These are phyloP conservation scores for Didymella pomorum DNA, from an alignment of 2,329 filamentous ascomycete genomes.

Conservation along the genomic window DNA sequence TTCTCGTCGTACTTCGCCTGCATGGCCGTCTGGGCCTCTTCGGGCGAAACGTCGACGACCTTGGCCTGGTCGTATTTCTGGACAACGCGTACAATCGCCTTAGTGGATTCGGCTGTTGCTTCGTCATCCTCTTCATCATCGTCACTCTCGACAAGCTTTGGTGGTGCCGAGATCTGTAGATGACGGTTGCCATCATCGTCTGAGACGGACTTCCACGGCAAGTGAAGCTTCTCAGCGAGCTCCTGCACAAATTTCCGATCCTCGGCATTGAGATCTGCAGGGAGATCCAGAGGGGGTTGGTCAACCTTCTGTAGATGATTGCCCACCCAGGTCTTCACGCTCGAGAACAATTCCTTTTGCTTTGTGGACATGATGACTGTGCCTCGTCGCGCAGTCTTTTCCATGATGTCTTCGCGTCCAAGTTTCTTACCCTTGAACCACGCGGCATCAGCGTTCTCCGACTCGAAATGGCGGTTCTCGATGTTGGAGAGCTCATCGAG, in stretches of 20 bases:
- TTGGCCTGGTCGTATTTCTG: conserved; percentile 91
- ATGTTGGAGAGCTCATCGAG: conserved; percentile 86
- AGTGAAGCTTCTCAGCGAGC: conserved; percentile 72
- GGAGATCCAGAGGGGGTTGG: conserved; percentile 71
- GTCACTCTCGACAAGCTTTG: conserved; percentile 58
- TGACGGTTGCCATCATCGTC: conserved; percentile 72
- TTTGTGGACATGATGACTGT: conserved; percentile 77
- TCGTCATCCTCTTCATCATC: conserved; percentile 72
- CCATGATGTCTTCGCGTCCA: conserved; percentile 72
- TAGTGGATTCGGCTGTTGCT: conserved; percentile 80
- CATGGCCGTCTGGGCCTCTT: conserved; percentile 80
- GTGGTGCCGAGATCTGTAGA: conserved; percentile 68
- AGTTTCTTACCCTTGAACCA: conserved; percentile 91
- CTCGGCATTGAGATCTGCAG: conserved; percentile 74
- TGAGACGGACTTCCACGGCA: conserved; percentile 70
- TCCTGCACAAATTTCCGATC: conserved; percentile 95
- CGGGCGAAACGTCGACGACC: conserved; percentile 78
- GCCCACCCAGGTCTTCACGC: conserved; percentile 82
- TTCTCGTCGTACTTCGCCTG: conserved; percentile 88
- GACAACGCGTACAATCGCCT: conserved; percentile 84
- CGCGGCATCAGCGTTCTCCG: conserved; percentile 83
- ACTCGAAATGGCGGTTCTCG: conserved; percentile 91
- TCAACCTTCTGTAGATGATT: conserved; percentile 63
- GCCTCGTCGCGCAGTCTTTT: conserved; percentile 65
- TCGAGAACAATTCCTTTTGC: conserved; percentile 83